Evolutionary conservation across 1,284 basidiomycete species (phyloP), one percentile per base, ranked within the genome.

Genomic region (Golubevia sp.): DNA sequence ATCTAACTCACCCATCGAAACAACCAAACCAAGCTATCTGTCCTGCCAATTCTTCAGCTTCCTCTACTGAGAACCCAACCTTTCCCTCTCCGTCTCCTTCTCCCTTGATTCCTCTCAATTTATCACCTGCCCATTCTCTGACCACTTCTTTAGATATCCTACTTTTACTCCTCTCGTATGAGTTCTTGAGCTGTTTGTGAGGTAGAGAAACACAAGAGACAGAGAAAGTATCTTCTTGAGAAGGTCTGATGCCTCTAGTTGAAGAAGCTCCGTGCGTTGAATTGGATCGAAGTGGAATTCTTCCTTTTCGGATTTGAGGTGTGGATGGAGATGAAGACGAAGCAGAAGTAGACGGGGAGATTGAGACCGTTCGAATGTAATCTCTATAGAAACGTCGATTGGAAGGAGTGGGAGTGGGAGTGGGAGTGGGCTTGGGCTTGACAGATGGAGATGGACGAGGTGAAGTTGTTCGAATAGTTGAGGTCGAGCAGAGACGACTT

Each of bases 1-100:
- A n/a, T n/a, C n/a, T n/a, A 24, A 50, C 62, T 44, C 56, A 63
- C 11, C 77, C 80, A 59, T 82, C 80, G 38, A 75, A 82, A 53
- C 72, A 73, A n/a, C 66, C 78, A 26, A 79, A 78, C 80, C 80
- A 82, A 23, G 71, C 71, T n/a, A 82, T 68, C 57, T 82, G 80
- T 0, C 69, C 72, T 2, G 71, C 79, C 5, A 81, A 38, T 48
- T 74, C 77, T n/a, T 74, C 67, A 4, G 68, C 75, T 13, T 70
- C 71, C 20, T 56, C 20, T 1, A 50, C 54, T 8, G 44, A 26
- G 7, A 50, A 26, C 4, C 24, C 18, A 34, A 13, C 13, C 24
- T 38, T 49, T 3, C 20, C 55, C 15, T 18, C 26, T 18, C 18
- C 38, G 6, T 49, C 23, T 7, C 49, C 48, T 18, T 26, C 24